Conservation (phyloP, 2,329 filamentous ascomycete genomes). For the Canariomyces notabilis region DNA sequence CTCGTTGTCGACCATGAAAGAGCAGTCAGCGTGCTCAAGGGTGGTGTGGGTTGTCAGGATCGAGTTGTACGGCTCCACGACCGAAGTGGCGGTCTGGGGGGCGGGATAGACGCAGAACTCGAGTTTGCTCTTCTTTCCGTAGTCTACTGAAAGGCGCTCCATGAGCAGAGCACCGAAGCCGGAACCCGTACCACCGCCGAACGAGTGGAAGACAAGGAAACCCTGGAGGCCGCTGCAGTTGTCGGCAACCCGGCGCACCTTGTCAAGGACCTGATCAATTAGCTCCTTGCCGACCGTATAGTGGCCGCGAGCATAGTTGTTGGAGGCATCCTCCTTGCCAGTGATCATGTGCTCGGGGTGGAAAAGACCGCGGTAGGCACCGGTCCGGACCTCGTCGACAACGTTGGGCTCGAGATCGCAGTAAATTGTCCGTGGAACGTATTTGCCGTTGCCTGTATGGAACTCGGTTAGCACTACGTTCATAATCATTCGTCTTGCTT, state of each 20-base stretch:
- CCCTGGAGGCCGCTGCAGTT: constrained; percentile 97
- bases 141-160: constrained; percentile 98
- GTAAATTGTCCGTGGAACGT: constrained; percentile 98
- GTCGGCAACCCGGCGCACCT: constrained; percentile 94
- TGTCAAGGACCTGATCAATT: constrained; percentile 96
- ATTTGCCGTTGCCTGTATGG: constrained; percentile 84
- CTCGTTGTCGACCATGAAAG: constrained; percentile 99
- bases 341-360: constrained; percentile 99
- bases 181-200: constrained; percentile 97
- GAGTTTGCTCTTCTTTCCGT: constrained; percentile 99
- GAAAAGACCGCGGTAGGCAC: constrained; percentile 92
- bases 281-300: constrained; percentile 99
- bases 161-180: constrained; percentile 97
- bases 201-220: constrained; percentile 99
- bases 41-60: constrained; percentile 99
- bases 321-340: constrained; percentile 99
- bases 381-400: constrained; percentile 97
- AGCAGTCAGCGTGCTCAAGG: constrained; percentile 98
- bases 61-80: constrained; percentile 99
- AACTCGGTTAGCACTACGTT: constrained; percentile 12
- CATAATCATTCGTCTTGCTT: neutral
- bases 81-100: constrained; percentile 92
- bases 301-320: constrained; percentile 99
- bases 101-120: constrained; percentile 99
- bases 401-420: constrained; percentile 99